Base-by-base conservation (phyloP, 164 flowering plant genomes). In the Echeveria elegans region DNA sequence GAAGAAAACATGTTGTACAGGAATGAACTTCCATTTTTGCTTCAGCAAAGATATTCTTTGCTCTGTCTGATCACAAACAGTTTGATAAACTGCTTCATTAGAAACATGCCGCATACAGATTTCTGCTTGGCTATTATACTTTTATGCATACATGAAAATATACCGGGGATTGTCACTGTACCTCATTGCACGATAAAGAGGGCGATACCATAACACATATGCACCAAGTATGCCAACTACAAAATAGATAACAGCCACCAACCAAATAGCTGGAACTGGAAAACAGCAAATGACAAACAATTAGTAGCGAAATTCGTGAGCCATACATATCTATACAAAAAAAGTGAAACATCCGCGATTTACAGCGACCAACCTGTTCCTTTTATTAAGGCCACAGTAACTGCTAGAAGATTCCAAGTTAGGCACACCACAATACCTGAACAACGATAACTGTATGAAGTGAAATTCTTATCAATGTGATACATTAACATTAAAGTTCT, bases 131-230 rank as follows among this genome's bases (percentile, higher is more conserved):
- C n/a, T n/a, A n/a, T n/a, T n/a, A n/a, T n/a, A n/a, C n/a, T n/a
- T n/a, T n/a, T n/a, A n/a, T n/a, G n/a, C n/a, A n/a, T n/a, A n/a
- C n/a, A n/a, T n/a, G n/a, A n/a, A n/a, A n/a, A n/a, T n/a, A n/a
- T n/a, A n/a, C n/a, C n/a, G n/a, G n/a, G n/a, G n/a, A n/a, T n/a
- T n/a, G n/a, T n/a, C n/a, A n/a, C 18, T 63, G 26, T 85, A 95
- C 99, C 99, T 92, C 77, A 85, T 88, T 48, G 96, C 99, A 67
- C 95, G 88, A 78, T 95, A 95, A 59, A 95, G 91, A 30, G 99
- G 99, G 5, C 97, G 96, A 67, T 95, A 95, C 99, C 99, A 95
- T 78, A 92, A 61, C 18, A 90, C 85, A 78, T 95, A 95, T 30
- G 77, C 96, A 72, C 94, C 91, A 21, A 98, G 99, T 73, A 88